These are phyloP conservation scores for Sonneratia caseolaris DNA, from an alignment of 345 rosid genomes.

Conservation along the genomic window DNA sequence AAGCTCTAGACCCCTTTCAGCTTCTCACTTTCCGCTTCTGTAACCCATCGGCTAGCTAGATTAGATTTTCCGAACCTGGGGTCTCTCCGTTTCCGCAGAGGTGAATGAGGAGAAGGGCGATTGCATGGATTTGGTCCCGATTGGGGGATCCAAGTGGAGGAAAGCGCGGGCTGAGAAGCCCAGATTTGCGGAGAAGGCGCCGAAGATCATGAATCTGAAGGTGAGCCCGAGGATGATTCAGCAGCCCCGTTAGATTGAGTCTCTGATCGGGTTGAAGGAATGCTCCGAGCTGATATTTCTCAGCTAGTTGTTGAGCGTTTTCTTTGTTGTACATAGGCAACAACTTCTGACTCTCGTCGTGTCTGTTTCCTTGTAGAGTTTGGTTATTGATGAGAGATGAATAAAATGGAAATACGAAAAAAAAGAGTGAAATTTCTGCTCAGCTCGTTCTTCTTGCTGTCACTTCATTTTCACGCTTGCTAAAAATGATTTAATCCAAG, in stretches of 20 bases:
- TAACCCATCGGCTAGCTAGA: neutral
- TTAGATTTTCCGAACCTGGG: neutral
- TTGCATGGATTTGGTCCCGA: conserved; percentile 25
- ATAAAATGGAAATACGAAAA: neutral
- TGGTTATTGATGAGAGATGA: neutral
- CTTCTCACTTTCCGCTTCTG: neutral
- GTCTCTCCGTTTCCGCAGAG: conserved; percentile 12
- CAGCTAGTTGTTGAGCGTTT: neutral
- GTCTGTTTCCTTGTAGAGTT: neutral
- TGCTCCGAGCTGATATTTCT: neutral
- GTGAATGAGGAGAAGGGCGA: conserved; percentile 11
- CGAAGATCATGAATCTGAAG: conserved; percentile 42
- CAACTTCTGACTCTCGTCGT: neutral
- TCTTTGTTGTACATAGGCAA: neutral
- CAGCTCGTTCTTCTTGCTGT: neutral
- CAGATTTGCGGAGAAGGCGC: conserved; percentile 32
- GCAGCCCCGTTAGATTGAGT: conserved; percentile 38
- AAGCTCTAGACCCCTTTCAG: conserved; percentile 1
- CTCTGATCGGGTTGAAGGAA: neutral
- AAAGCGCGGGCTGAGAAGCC: conserved; percentile 25
- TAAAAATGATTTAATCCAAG: neutral
- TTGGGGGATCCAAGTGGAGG: conserved; percentile 30
- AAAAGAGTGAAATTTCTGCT: neutral
- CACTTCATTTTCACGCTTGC: no score
- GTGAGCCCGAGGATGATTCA: conserved; percentile 57